Conservation (phyloP, 768 basidiomycete species). For the Xerocomellus chrysenteron region DNA sequence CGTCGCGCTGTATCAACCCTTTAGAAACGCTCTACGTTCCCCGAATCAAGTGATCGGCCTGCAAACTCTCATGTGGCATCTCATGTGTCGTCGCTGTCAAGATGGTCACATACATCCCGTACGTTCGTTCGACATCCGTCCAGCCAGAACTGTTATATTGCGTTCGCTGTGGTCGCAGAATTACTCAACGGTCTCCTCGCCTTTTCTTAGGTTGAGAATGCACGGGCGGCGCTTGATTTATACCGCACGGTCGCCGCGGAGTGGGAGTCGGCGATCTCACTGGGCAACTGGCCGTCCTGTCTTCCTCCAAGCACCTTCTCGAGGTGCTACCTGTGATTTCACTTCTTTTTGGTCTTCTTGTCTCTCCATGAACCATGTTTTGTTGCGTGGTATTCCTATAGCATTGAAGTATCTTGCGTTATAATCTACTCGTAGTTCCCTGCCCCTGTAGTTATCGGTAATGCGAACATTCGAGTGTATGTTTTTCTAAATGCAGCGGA, state of each 20-base stretch:
- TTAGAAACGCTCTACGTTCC: slow-evolving; percentile 65
- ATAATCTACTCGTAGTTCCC: slow-evolving; percentile 24
- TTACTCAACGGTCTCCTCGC: slow-evolving; percentile 11
- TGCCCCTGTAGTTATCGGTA: slow-evolving; percentile 13
- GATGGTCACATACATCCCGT: slow-evolving; percentile 74
- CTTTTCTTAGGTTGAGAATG: slow-evolving; percentile 66
- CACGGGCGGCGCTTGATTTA: slow-evolving; percentile 54
- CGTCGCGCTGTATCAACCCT: slow-evolving; percentile 78
- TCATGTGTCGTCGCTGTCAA: slow-evolving; percentile 77
- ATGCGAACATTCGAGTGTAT: slow-evolving; percentile 16
- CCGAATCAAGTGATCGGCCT: slow-evolving; percentile 70
- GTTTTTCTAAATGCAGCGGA: background rate
- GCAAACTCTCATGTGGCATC: slow-evolving; percentile 77
- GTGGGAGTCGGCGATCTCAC: slow-evolving; percentile 64
- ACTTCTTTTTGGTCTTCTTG: slow-evolving; percentile 17
- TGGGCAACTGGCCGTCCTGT: slow-evolving; percentile 70
- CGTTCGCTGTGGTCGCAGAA: background rate
- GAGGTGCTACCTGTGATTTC: slow-evolving; percentile 63
- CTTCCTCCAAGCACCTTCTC: slow-evolving; percentile 81
- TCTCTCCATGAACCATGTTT: background rate
- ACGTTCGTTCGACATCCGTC: slow-evolving; percentile 29
- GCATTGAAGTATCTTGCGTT: slow-evolving; percentile 15
- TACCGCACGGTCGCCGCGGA: slow-evolving; percentile 56
- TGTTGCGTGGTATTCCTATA: slow-evolving; percentile 5
- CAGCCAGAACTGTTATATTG: background rate